A percentile compares a stretch with the other conserved stretches of the same genome.
These are phyloP conservation scores for Mucor indicus DNA, from an alignment of 371 early-diverging fungal genomes.

Conservation along the genomic window DNA sequence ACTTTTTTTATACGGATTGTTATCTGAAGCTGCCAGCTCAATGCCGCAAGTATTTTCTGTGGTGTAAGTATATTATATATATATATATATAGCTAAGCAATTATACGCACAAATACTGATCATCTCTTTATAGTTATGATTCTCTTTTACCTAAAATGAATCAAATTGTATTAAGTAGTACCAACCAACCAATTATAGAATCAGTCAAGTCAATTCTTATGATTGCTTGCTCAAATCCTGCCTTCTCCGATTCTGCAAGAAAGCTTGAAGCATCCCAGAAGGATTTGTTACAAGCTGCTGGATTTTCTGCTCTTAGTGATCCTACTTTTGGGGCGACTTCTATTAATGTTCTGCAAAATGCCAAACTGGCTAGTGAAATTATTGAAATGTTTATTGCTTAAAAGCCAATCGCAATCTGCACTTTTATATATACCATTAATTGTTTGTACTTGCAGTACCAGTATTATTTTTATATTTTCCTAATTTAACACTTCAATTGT, in stretches of 20 bases:
- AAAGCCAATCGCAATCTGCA: too few species aligned
- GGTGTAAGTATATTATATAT: too few species aligned
- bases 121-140: conserved; percentile 73
- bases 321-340: conserved; percentile 43
- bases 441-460: too few species aligned
- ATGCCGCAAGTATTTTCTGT: conserved; percentile 75
- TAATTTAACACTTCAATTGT: too few species aligned
- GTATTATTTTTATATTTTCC: too few species aligned
- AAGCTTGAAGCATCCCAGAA: conserved; percentile 44
- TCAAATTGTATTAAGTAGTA: conserved; percentile 66
- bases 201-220: conserved; percentile 75
- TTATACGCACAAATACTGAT: too few species aligned
- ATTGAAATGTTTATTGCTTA: conserved; percentile 61
- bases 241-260: conserved; percentile 41
- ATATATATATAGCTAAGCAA: too few species aligned
- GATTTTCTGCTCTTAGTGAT: conserved; percentile 45
- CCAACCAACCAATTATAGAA: conserved; percentile 68
- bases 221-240: conserved; percentile 68
- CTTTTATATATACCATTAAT: too few species aligned
- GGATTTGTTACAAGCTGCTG: conserved; percentile 53
- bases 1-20: conserved; percentile 77
- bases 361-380: conserved; percentile 59
- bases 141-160: conserved; percentile 75
- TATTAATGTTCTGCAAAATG: conserved; percentile 49
- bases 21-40: conserved; percentile 76